Evolutionary conservation across 495 filamentous ascomycete genomes (phyloP), one percentile per base, ranked within the genome.

Genomic region (Wilcoxina mikolae): DNA sequence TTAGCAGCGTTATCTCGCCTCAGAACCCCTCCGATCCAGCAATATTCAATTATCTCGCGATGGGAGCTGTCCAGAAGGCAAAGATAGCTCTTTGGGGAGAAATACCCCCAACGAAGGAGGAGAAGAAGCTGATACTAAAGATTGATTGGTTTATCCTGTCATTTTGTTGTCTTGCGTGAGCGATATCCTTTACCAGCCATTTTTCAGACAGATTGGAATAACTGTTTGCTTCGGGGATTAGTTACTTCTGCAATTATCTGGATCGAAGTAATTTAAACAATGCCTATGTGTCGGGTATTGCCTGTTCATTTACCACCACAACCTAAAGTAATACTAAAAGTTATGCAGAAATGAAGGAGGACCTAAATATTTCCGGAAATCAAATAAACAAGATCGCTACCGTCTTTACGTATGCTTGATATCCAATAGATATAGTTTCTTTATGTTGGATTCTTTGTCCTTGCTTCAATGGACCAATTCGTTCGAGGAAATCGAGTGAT

Each of bases 181-280:
- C 59, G 64, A 62, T 2, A 22, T 11, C 3, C 9, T 20, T 3
- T 9, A 35, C 5, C 7, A 5, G 31, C 15, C 31, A 5, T 15
- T 7, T 35, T 15, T 35, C 15, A 15, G 31, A 35, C 31, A 15
- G 31, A 44, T 44, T 5, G 41, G 7, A n/a, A 44, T 44, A 44
- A 44, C 41, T 54, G 23, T 9, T 11, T 17, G 15, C 31, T 35
- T 20, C 39, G 5, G 9, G n/a, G n/a, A n/a, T n/a, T 1, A 39
- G 70, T 67, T 72, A 43, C 74, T 73, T 61, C 64, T 71, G 31
- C 18, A 73, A 72, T 38, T 69, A 70, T 42, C 58, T 71, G 3
- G 69, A 70, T 38, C 68, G 68, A 51, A 60, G 65, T 17, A 70
- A 71, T 53, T 67, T 71, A 44, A 65, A 68, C 44, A 70, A 70